Evolutionary conservation across 352 stramenopile species (phyloP), one percentile per base, ranked within the genome.

Genomic region (Globisporangium middletonii): DNA sequence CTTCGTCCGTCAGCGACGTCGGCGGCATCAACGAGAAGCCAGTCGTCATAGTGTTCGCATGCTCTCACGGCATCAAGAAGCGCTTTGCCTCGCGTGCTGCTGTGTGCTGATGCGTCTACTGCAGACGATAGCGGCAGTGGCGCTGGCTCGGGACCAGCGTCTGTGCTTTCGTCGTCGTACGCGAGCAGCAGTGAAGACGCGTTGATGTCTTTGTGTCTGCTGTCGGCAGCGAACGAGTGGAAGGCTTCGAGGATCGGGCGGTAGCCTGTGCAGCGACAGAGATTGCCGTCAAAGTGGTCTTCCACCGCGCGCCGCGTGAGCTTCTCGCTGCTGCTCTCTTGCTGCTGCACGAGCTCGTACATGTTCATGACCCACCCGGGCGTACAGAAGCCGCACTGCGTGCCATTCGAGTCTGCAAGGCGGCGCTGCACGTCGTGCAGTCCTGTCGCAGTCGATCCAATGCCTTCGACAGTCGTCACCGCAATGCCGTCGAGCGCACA

Each of bases 241-340:
- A 62, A 62, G 15, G 56, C 56, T 13, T 62, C 87, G 4, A 93
- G 59, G 53, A 93, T 89, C 11, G 80, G 80, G 15, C 83, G 80
- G 52, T 93, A 93, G 16, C 83, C 83, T 3, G 95, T 98, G 68
- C 95, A 98, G 1, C 95, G 86, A 67, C 95, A 98, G 38, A 98
- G 69, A 69, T 98, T 98, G 37, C 95, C 94, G 72, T 98, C 95
- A 62, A 98, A 77, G 63, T 91, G 77, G 68, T 98, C 86, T 58
- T 98, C 90, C 43, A 98, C 84, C 49, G 92, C 74, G 19, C 84
- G 77, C 77, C 84, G 91, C 33, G 72, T 83, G 63, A 83, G 49
- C 28, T 43, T 86, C 59, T 75, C 72, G 6, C 73, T 73, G 27
- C 69, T 72, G 11, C 65, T 73, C 49, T 89, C 79, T 13, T 76